Percentiles rank a stretch among this genome's conserved stretches.
Evolutionary conservation across 306 rosid genomes (phyloP).

Genomic region (Cucurbita pepo): DNA sequence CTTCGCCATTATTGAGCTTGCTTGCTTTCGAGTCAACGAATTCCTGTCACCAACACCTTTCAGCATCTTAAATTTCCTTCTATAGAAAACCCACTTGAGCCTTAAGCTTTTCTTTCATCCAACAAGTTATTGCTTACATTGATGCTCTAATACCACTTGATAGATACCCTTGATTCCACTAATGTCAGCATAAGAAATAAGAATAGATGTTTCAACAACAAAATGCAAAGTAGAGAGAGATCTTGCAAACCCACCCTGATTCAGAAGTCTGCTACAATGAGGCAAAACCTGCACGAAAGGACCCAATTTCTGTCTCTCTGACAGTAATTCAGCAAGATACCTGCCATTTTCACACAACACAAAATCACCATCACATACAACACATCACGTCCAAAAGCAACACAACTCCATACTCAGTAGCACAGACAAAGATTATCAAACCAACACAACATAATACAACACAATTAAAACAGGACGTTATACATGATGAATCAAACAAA

Average conservation of each 20-base stretch:
- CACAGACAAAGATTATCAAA: not conserved
- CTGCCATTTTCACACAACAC: constrained; percentile 23
- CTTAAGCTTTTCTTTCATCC: not conserved
- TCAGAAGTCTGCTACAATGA: constrained; percentile 49
- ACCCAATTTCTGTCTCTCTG: constrained; percentile 66
- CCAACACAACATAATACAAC: not conserved
- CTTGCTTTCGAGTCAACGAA: not conserved
- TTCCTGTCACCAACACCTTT: not conserved
- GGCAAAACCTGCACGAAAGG: constrained; percentile 79
- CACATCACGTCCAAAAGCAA: not conserved
- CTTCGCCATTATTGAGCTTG: not conserved
- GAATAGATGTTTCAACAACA: not conserved
- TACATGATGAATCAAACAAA: not conserved
- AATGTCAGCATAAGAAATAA: not conserved
- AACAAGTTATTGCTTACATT: not conserved
- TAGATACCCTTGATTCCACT: not conserved
- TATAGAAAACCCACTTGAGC: not conserved
- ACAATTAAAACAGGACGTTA: not conserved
- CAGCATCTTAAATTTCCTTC: not conserved
- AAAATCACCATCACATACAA: not conserved
- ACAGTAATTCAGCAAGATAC: constrained; percentile 57
- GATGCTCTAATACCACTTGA: not conserved
- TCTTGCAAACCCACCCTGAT: constrained; percentile 36
- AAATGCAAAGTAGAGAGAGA: not conserved
- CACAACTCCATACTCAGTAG: not conserved